Conservation (phyloP, 495 filamentous ascomycete species). For the Penicillium maclennaniae region DNA sequence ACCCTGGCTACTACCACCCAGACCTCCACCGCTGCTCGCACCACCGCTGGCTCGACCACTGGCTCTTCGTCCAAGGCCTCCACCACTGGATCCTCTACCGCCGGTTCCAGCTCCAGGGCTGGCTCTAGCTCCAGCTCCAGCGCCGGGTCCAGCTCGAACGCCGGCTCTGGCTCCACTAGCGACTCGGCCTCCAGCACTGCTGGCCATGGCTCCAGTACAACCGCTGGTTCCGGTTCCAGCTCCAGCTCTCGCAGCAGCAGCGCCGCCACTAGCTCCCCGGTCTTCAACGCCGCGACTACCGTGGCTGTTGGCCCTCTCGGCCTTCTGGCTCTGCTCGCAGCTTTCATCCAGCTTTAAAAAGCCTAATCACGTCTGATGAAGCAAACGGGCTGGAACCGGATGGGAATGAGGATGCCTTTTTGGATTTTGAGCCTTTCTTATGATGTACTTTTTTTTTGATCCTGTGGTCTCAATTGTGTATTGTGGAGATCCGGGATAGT, state of each 20-base stretch:
- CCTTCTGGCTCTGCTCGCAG: conserved; percentile 32
- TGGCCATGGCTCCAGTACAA: conserved; percentile 8
- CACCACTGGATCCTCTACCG: conserved; percentile 18
- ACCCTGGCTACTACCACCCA: conserved; percentile 17
- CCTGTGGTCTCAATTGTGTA: neutral
- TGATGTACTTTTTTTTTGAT: conserved; percentile 14
- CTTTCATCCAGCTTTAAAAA: conserved; percentile 34
- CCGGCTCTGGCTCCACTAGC: neutral
- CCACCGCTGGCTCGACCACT: conserved; percentile 14
- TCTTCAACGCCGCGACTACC: conserved; percentile 26
- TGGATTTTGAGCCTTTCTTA: conserved; percentile 2
- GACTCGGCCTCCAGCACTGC: conserved; percentile 4
- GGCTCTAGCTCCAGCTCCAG: conserved; percentile 14
- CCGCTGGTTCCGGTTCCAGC: neutral
- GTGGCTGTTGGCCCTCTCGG: conserved; percentile 24
- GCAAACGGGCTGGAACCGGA: conserved; percentile 26
- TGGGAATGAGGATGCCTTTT: conserved; percentile 13
- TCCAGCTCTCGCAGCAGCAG: conserved; percentile 11
- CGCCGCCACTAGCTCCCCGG: conserved; percentile 17
- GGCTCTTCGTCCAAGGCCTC: conserved; percentile 12
- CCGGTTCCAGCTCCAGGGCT: conserved; percentile 20
- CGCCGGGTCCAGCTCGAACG: conserved; percentile 14
- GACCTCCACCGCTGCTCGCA: conserved; percentile 13
- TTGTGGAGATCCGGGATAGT: neutral
- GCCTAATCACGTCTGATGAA: conserved; percentile 27